These are phyloP conservation scores for Diplodia corticola DNA, from an alignment of 2,329 filamentous ascomycete genomes.

Conservation along the genomic window DNA sequence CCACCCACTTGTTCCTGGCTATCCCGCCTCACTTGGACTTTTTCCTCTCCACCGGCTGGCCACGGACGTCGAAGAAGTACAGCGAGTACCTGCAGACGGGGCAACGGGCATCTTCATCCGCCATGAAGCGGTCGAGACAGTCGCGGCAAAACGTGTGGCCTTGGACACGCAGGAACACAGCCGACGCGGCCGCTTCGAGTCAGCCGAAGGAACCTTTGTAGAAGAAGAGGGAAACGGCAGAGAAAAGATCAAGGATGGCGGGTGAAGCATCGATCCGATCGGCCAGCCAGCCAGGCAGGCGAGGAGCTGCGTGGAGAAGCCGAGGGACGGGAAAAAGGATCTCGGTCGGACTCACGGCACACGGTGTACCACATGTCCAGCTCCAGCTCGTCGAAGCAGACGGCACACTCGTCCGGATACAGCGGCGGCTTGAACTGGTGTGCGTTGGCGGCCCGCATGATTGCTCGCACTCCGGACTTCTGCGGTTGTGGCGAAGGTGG, in stretches of 20 bases:
- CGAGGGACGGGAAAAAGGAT: too few relatives aligned
- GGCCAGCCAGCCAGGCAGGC: too few relatives aligned
- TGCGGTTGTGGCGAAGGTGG: too few relatives aligned
- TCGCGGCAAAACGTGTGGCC: not conserved
- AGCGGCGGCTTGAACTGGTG: not conserved
- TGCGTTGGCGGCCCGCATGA: not conserved
- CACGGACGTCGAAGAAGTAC: not conserved
- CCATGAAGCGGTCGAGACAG: not conserved
- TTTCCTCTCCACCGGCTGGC: not conserved
- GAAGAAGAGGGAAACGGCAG: not conserved
- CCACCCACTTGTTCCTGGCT: too few relatives aligned
- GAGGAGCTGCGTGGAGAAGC: too few relatives aligned
- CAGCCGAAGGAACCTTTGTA: too few relatives aligned
- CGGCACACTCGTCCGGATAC: not conserved
- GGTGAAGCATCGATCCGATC: too few relatives aligned
- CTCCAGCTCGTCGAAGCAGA: not conserved
- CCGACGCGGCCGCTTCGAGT: not conserved
- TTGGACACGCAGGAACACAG: not conserved
- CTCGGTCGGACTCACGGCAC: not conserved
- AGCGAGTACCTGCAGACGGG: not conserved
- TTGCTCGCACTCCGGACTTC: too few relatives aligned
- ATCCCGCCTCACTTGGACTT: too few relatives aligned
- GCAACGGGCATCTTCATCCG: not conserved
- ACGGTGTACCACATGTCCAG: not conserved
- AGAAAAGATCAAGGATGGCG: too few relatives aligned